phyloP scores from a whole-genome alignment of 495 filamentous ascomycete species.

The Hypoxylon perforatum region DNA sequence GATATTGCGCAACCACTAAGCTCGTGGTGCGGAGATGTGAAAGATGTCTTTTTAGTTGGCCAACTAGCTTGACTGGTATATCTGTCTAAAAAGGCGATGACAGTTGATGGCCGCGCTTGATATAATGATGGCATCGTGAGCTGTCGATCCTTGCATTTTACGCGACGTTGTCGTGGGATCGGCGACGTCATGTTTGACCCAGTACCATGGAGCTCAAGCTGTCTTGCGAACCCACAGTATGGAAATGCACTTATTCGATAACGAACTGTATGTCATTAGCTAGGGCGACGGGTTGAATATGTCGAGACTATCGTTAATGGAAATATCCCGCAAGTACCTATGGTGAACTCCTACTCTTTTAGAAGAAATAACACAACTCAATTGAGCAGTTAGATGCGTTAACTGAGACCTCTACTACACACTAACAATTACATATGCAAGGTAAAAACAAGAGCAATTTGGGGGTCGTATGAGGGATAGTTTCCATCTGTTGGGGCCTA shows the following conservation, averaged over 20 bases:
- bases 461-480: background rate
- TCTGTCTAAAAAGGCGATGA: background rate
- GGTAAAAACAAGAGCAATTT: background rate
- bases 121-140: constrained; percentile 18
- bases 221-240: constrained; percentile 15
- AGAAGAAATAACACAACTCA: no score
- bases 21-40: constrained; percentile 1
- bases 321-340: no score
- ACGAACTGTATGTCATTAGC: no score
- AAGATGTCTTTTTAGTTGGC: background rate
- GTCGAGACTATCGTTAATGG: background rate
- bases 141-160: constrained; percentile 20
- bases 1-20: constrained; percentile 10
- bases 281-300: background rate
- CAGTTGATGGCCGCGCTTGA: background rate
- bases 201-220: constrained; percentile 22
- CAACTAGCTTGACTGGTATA: no score
- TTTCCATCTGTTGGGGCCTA: constrained; percentile 11
- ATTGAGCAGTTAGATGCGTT: no score
- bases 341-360: no score
- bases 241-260: background rate
- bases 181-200: constrained; percentile 35
- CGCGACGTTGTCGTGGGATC: constrained; percentile 19
- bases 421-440: background rate
- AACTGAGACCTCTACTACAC: no score